Evolutionary conservation across 352 stramenopile genomes (phyloP).

Genomic region (Phytophthora foliorum): DNA sequence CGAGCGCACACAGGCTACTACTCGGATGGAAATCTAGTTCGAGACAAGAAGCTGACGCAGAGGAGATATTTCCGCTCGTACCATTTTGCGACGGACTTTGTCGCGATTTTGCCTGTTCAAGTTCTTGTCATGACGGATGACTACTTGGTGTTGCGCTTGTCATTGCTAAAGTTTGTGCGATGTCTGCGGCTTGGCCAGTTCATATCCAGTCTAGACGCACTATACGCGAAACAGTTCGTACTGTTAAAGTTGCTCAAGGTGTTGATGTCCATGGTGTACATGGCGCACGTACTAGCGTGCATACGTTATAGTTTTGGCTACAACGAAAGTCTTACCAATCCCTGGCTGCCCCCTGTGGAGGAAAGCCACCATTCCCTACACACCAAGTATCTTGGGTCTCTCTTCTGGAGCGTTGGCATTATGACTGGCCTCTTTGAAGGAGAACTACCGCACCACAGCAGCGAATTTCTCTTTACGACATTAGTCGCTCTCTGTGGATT

Average conservation of each 20-base stretch:
- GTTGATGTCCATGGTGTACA: conserved; percentile 53
- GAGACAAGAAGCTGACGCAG: conserved; percentile 50
- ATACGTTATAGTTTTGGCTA: conserved; percentile 71
- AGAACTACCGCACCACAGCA: conserved; percentile 54
- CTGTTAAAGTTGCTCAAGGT: conserved; percentile 59
- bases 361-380: conserved; percentile 36
- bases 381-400: conserved; percentile 53
- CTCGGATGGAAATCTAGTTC: conserved; percentile 66
- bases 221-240: conserved; percentile 76
- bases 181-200: conserved; percentile 54
- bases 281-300: conserved; percentile 71
- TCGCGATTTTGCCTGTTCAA: conserved; percentile 51
- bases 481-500: conserved; percentile 75
- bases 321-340: conserved; percentile 50
- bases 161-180: conserved; percentile 53
- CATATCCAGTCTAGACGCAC: conserved; percentile 59
- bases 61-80: conserved; percentile 60
- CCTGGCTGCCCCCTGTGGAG: conserved; percentile 56
- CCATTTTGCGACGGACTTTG: conserved; percentile 56
- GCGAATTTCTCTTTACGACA: conserved; percentile 74
- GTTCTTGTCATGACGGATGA: not conserved
- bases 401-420: conserved; percentile 78
- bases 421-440: conserved; percentile 79
- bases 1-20: conserved; percentile 71
- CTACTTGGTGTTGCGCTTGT: conserved; percentile 38